Evolutionary conservation across 192 early-diverging fungal species (phyloP).

Genomic region (Cladochytrium replicatum): DNA sequence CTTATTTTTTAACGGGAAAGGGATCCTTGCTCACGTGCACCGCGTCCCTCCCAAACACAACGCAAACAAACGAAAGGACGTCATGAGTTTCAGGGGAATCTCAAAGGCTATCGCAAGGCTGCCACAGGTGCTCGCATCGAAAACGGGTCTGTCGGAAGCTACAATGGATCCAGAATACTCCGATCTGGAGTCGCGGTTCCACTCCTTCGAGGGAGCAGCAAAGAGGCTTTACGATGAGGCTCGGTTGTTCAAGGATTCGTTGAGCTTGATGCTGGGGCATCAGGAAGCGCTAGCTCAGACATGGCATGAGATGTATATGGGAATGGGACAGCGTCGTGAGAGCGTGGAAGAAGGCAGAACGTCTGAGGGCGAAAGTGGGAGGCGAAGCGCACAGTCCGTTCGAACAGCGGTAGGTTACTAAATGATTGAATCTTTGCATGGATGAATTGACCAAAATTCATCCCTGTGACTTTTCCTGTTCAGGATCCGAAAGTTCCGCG

Average conservation of each 20-base stretch:
- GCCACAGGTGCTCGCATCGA: constrained; percentile 62
- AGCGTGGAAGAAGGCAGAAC: constrained; percentile 33
- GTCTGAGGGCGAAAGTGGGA: not conserved
- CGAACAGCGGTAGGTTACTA: constrained; percentile 1
- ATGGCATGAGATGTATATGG: constrained; percentile 43
- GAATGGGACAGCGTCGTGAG: constrained; percentile 35
- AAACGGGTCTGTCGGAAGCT: constrained; percentile 38
- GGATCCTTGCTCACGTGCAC: no score
- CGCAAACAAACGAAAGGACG: no score
- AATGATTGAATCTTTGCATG: constrained; percentile 4
- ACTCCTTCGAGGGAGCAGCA: constrained; percentile 45
- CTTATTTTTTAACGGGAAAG: no score
- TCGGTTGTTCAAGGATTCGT: constrained; percentile 51
- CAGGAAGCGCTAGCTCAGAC: constrained; percentile 48
- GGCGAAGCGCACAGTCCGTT: not conserved
- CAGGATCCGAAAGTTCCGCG: not conserved
- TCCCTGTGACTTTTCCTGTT: not conserved
- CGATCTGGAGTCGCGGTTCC: constrained; percentile 48
- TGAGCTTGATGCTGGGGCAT: constrained; percentile 43
- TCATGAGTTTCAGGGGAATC: constrained; percentile 67
- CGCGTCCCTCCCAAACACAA: no score
- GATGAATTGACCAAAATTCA: constrained; percentile 11
- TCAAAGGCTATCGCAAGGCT: constrained; percentile 70
- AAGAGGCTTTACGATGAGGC: constrained; percentile 54
- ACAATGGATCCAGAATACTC: constrained; percentile 60